Evolutionary conservation across 1,284 basidiomycete species (phyloP).

Genomic region (Malassezia yamatoensis): DNA sequence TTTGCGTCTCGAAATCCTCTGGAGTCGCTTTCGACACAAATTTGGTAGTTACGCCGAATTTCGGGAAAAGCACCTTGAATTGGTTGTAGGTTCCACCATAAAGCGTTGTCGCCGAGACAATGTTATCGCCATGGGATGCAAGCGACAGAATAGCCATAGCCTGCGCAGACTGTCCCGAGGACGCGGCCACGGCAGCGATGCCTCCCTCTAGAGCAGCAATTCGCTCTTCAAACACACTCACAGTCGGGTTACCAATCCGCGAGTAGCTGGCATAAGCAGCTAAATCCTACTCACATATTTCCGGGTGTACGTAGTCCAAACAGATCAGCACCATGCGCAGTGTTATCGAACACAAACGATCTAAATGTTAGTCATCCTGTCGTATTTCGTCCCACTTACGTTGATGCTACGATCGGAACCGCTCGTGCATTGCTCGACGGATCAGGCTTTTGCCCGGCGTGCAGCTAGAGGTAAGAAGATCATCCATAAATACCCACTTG

Average conservation of each 20-base stretch:
- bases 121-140: conserved; percentile 66
- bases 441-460: conserved; percentile 67
- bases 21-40: conserved; percentile 61
- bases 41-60: conserved; percentile 66
- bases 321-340: conserved; percentile 64
- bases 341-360: conserved; percentile 47
- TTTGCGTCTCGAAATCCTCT: conserved; percentile 59
- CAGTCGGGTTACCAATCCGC: conserved; percentile 71
- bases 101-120: conserved; percentile 56
- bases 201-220: conserved; percentile 76
- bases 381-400: conserved; percentile 24
- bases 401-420: conserved; percentile 61
- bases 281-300: conserved; percentile 52
- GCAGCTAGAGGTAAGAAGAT: conserved; percentile 54
- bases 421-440: conserved; percentile 65
- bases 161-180: conserved; percentile 72
- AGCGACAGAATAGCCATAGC: conserved; percentile 61
- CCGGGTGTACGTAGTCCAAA: conserved; percentile 60
- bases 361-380: conserved; percentile 7
- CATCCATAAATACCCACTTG: conserved; percentile 19
- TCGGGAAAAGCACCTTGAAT: conserved; percentile 64
- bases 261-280: conserved; percentile 24
- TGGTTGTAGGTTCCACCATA: conserved; percentile 67
- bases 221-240: conserved; percentile 72
- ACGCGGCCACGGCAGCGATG: conserved; percentile 64